Evolutionary conservation across 306 rosid species (phyloP).

Genomic region (Potentilla sterilis): DNA sequence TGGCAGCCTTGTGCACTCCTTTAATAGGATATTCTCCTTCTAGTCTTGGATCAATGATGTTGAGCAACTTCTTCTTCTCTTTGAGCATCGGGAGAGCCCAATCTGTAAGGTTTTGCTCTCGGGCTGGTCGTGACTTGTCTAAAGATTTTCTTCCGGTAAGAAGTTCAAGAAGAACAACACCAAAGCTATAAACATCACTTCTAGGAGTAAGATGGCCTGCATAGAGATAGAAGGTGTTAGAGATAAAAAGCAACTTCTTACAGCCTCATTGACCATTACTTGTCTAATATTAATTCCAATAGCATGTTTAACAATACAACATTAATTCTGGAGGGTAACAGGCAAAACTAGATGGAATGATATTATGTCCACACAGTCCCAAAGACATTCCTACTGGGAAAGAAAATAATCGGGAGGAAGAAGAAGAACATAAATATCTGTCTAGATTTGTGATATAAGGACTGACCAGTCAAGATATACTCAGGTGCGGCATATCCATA

Average conservation of each 20-base stretch:
- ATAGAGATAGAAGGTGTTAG: constrained; percentile 13
- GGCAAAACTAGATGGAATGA: background rate
- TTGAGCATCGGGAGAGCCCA: constrained; percentile 94
- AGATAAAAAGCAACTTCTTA: background rate
- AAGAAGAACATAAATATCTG: background rate
- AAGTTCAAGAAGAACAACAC: constrained; percentile 93
- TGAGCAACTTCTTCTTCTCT: constrained; percentile 79
- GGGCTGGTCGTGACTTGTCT: constrained; percentile 75
- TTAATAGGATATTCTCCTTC: constrained; percentile 77
- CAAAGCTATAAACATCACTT: constrained; percentile 95
- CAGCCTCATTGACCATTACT: background rate
- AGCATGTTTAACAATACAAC: background rate
- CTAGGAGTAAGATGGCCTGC: constrained; percentile 92
- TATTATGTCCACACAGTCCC: background rate
- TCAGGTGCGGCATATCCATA: constrained; percentile 99
- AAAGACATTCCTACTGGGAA: background rate
- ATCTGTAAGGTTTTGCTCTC: constrained; percentile 88
- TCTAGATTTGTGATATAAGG: background rate
- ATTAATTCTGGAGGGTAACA: background rate
- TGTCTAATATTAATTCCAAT: background rate
- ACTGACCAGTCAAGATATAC: constrained; percentile 85
- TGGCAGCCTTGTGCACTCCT: constrained; percentile 85
- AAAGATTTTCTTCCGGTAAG: constrained; percentile 81
- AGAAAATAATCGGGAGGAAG: too few relatives aligned
- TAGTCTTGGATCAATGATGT: constrained; percentile 75